A percentile compares a stretch with the other conserved stretches of the same genome.
phyloP scores from a whole-genome alignment of 202 grass and related monocot species.

The Setaria viridis region DNA sequence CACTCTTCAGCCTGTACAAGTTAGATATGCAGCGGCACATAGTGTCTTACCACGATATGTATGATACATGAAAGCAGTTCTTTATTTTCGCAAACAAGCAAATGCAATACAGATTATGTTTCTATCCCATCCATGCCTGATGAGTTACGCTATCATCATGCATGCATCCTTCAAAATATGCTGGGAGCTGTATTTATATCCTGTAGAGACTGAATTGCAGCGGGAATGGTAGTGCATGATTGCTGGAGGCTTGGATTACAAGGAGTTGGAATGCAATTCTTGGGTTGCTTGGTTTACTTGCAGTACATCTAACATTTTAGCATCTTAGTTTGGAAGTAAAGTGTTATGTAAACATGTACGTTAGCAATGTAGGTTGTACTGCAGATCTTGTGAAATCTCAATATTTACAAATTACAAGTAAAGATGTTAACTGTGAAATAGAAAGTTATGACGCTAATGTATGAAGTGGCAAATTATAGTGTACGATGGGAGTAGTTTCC shows the following conservation, averaged over 20 bases:
- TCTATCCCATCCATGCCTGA: background rate
- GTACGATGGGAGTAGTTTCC: fast-evolving
- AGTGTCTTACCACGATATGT: background rate
- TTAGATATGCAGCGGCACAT: background rate
- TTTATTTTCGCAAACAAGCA: slow-evolving; percentile 23
- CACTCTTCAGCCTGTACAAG: background rate
- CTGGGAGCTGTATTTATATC: slow-evolving; percentile 20
- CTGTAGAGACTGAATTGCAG: slow-evolving; percentile 7
- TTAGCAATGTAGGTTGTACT: background rate
- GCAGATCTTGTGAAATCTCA: background rate
- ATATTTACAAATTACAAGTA: background rate
- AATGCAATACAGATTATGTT: background rate
- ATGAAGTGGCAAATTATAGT: background rate
- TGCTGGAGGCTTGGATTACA: background rate
- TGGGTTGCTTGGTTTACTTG: background rate
- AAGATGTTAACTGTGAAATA: background rate
- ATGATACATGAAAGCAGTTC: background rate
- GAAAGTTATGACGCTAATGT: background rate
- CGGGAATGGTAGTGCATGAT: slow-evolving; percentile 10
- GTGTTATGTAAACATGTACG: background rate
- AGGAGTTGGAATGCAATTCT: background rate
- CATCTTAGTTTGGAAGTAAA: background rate
- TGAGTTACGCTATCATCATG: background rate
- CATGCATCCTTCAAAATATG: slow-evolving; percentile 16
- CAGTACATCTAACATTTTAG: background rate